Evolutionary conservation across 2,329 filamentous ascomycete genomes (phyloP), one percentile per base, ranked within the genome.

Genomic region (Anisogramma anomala): DNA sequence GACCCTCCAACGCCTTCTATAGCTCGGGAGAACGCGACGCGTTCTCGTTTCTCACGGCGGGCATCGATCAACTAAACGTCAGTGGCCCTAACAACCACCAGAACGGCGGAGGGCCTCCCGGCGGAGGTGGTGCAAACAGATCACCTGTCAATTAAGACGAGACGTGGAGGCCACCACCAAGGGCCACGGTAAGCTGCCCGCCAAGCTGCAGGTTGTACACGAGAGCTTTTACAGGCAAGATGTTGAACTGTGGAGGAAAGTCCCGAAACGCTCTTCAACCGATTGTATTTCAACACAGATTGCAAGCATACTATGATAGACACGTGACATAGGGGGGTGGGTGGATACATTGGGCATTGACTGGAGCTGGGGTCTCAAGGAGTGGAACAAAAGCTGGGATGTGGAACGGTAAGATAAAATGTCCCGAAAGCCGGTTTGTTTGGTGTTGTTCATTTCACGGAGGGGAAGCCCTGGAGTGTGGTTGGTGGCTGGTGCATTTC

Each of bases 41-140:
- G 9, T 88, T 89, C 60, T 79, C 82, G 13, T 89, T 89, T 66
- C 71, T 91, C 38, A 83, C 79, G 22, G 72, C 74, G 22, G 80
- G 81, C 32, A 84, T 91, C 45, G 74, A 78, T 42, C 74, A 77
- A 36, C 70, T 91, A 39, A 78, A 78, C 27, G 82, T 91, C 51
- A 76, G 78, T 56, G 79, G 74, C 49, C 68, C 65, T 42, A 76
- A 80, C 49, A 66, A 67, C 48, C 75, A 76, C 42, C 76, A 79
- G 62, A 80, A 80, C 51, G 76, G 76, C 45, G 65, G 68, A 14
- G 64, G 65, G 41, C 70, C 67, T 41, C 71, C 67, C 66, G 23
- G 30, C 18, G 30, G 15, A 8, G 14, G 14, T 11, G 30, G 30
- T 10, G 30, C 30, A 8, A 76, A 60, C 68, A 77, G 77, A 63